Conservation (phyloP, 345 rosid species). For the Stellera chamaejasme region DNA sequence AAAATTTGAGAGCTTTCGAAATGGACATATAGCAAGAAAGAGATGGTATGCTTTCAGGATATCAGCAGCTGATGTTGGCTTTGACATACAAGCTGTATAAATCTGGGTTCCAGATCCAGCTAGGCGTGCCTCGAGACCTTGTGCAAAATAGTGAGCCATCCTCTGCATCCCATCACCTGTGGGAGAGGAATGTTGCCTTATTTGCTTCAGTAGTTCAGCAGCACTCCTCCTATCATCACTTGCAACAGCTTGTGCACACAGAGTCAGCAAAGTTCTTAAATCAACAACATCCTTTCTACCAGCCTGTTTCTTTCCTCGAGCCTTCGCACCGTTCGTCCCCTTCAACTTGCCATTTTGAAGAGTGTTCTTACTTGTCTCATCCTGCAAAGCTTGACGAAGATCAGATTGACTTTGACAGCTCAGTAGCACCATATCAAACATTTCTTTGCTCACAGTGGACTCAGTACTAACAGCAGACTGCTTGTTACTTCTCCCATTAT, state of each 20-base stretch:
- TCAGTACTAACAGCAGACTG: conserved; percentile 36
- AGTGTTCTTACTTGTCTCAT: conserved; percentile 16
- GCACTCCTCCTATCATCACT: conserved; percentile 32
- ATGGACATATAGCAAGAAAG: conserved; percentile 43
- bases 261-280: conserved; percentile 39
- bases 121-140: conserved; percentile 39
- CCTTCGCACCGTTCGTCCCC: conserved; percentile 25
- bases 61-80: conserved; percentile 38
- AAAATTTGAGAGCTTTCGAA: conserved; percentile 34
- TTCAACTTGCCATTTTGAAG: conserved; percentile 21
- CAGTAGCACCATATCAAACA: conserved; percentile 45
- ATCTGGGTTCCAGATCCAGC: conserved; percentile 40
- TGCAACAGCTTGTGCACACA: conserved; percentile 55
- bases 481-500: conserved; percentile 38
- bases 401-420: conserved; percentile 22
- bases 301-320: conserved; percentile 31
- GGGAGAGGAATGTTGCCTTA: conserved; percentile 35
- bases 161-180: conserved; percentile 42
- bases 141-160: conserved; percentile 33
- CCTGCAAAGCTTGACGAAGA: conserved; percentile 28
- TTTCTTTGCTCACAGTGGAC: conserved; percentile 28
- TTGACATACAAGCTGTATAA: conserved; percentile 20
- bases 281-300: conserved; percentile 36
- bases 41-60: conserved; percentile 45
- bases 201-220: conserved; percentile 32